Conservation (phyloP, 2,329 filamentous ascomycete species). For the Fusarium veterinarium region DNA sequence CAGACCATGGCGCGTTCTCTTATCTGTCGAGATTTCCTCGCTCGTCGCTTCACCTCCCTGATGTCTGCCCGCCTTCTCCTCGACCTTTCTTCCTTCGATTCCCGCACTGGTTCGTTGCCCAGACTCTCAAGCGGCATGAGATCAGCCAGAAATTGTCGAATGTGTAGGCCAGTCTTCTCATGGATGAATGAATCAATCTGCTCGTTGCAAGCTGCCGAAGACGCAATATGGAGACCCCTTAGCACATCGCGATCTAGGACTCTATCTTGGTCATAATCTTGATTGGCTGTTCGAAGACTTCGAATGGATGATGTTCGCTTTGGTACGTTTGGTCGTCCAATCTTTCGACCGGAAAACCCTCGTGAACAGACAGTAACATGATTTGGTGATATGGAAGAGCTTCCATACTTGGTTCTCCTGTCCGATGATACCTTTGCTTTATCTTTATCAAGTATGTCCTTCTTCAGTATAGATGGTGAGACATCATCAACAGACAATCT, state of each 20-base stretch:
- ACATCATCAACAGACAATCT: neutral
- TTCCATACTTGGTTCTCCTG: neutral
- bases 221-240: constrained; percentile 65
- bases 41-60: constrained; percentile 51
- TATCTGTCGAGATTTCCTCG: constrained; percentile 49
- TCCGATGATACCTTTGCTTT: neutral
- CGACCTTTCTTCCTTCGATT: constrained; percentile 43
- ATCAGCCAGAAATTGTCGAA: constrained; percentile 67
- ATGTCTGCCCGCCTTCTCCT: constrained; percentile 48
- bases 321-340: constrained; percentile 51
- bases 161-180: constrained; percentile 62
- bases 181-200: constrained; percentile 64
- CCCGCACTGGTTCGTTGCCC: constrained; percentile 45
- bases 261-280: constrained; percentile 51
- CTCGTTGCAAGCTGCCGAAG: constrained; percentile 67
- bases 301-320: constrained; percentile 52
- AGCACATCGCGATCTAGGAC: constrained; percentile 65
- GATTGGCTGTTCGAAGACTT: constrained; percentile 33
- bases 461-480: neutral
- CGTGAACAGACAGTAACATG: constrained; percentile 45
- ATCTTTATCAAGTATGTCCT: neutral
- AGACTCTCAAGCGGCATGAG: constrained; percentile 63
- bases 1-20: constrained; percentile 18
- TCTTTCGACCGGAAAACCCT: constrained; percentile 40
- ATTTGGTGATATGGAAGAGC: constrained; percentile 21